phyloP scores from a whole-genome alignment of 257 asterid genomes.

The Ocimum tenuiflorum region DNA sequence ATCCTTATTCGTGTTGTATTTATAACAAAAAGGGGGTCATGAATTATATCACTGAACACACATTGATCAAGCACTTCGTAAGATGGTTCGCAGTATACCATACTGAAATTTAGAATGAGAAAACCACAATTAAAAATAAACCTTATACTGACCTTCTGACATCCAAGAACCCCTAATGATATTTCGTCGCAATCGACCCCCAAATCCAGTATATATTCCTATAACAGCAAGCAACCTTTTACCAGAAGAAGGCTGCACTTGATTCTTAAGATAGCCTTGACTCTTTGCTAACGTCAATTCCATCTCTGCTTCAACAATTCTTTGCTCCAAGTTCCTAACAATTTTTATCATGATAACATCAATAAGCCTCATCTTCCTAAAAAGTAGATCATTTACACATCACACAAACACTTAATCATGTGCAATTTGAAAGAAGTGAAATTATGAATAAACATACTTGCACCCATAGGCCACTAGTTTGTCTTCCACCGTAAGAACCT shows the following conservation, averaged over 20 bases:
- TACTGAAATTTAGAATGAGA: background rate
- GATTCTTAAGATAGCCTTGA: slow-evolving; percentile 83
- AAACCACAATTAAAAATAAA: background rate
- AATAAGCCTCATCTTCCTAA: background rate
- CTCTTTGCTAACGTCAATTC: slow-evolving; percentile 83
- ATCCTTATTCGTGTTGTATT: background rate
- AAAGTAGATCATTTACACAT: slow-evolving; percentile 1
- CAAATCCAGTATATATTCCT: slow-evolving; percentile 86
- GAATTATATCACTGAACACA: background rate
- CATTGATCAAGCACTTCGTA: background rate
- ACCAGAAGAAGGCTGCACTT: slow-evolving; percentile 40
- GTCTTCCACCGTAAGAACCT: slow-evolving; percentile 78
- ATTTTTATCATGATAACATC: background rate
- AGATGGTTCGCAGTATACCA: background rate
- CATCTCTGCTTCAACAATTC: slow-evolving; percentile 83
- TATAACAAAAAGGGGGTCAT: background rate
- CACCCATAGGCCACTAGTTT: slow-evolving; percentile 74
- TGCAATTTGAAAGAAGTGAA: slow-evolving; percentile 17
- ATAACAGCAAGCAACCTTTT: slow-evolving; percentile 71
- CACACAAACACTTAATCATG: background rate
- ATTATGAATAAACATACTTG: slow-evolving; percentile 49
- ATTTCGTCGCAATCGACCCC: slow-evolving; percentile 67
- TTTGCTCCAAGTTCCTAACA: slow-evolving; percentile 63
- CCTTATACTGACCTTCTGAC: slow-evolving; percentile 52
- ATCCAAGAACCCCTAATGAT: slow-evolving; percentile 73